Conservation (phyloP, 805 yeast species). For the Ascoidea rubescens region DNA sequence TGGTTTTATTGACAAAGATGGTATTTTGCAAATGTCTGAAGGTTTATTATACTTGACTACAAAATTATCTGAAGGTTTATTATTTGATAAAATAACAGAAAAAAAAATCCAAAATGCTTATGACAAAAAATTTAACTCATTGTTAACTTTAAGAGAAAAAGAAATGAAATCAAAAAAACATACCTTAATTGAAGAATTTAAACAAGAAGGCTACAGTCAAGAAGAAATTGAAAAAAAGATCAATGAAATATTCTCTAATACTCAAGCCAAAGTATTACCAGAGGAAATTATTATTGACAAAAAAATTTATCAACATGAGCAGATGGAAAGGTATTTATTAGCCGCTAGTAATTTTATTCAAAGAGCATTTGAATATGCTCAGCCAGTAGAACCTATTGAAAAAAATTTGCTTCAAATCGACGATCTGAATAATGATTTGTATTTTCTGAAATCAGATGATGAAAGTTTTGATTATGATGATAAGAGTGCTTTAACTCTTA, state of each 20-base stretch:
- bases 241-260: background rate
- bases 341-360: constrained; percentile 82
- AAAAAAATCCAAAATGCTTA: constrained; percentile 41
- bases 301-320: constrained; percentile 45
- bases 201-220: constrained; percentile 11
- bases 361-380: constrained; percentile 83
- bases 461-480: constrained; percentile 16
- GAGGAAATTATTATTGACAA: constrained; percentile 48
- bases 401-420: constrained; percentile 13
- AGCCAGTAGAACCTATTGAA: constrained; percentile 35
- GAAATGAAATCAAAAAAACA: constrained; percentile 19
- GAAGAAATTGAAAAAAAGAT: constrained; percentile 19
- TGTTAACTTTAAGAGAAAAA: constrained; percentile 15
- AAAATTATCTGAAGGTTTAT: constrained; percentile 68
- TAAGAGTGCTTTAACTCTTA: constrained; percentile 19
- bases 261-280: constrained; percentile 25
- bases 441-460: constrained; percentile 18
- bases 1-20: constrained; percentile 61
- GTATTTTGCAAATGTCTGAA: constrained; percentile 74
- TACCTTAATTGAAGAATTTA: constrained; percentile 13
- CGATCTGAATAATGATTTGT: constrained; percentile 20
- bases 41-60: constrained; percentile 70
- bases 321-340: constrained; percentile 66
- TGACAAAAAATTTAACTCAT: constrained; percentile 11
- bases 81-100: constrained; percentile 53